A percentile compares a stretch with the other conserved stretches of the same genome.
These are phyloP conservation scores for Fomitiporia mediterranea DNA, from an alignment of 1,284 basidiomycete species.

Conservation along the genomic window DNA sequence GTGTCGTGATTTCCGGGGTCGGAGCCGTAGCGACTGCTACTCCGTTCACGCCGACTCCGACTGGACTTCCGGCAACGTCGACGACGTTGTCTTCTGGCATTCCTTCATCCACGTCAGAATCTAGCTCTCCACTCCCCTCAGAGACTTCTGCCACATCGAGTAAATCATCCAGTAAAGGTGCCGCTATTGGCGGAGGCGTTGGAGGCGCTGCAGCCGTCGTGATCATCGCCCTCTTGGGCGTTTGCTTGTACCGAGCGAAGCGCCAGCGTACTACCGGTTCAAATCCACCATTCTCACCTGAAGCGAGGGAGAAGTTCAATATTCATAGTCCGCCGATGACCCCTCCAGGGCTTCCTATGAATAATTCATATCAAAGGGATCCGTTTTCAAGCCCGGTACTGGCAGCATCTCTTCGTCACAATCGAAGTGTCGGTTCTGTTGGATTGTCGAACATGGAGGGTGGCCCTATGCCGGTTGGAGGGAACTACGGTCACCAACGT, in stretches of 20 bases:
- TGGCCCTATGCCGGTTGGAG: neutral
- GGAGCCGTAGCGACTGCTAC: constrained; percentile 14
- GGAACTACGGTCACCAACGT: neutral
- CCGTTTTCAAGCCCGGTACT: neutral
- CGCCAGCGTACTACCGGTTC: neutral
- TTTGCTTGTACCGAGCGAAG: constrained; percentile 3
- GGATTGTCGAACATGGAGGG: neutral
- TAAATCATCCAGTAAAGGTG: neutral
- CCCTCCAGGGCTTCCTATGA: neutral
- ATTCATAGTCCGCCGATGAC: neutral
- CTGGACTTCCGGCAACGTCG: neutral
- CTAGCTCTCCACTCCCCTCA: constrained; percentile 3
- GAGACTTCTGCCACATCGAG: neutral
- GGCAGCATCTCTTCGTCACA: neutral
- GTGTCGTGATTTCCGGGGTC: constrained; percentile 2
- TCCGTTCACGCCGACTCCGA: constrained; percentile 9
- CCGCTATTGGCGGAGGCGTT: constrained; percentile 16
- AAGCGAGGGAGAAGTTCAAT: neutral
- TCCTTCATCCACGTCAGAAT: neutral
- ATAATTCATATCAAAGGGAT: neutral
- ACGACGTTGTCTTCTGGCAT: neutral
- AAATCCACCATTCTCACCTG: neutral
- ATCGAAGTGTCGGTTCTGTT: neutral
- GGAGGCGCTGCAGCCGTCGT: constrained; percentile 6
- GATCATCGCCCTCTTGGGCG: neutral